Base-by-base conservation (phyloP, 306 rosid species). In the Vachellia collinsii region DNA sequence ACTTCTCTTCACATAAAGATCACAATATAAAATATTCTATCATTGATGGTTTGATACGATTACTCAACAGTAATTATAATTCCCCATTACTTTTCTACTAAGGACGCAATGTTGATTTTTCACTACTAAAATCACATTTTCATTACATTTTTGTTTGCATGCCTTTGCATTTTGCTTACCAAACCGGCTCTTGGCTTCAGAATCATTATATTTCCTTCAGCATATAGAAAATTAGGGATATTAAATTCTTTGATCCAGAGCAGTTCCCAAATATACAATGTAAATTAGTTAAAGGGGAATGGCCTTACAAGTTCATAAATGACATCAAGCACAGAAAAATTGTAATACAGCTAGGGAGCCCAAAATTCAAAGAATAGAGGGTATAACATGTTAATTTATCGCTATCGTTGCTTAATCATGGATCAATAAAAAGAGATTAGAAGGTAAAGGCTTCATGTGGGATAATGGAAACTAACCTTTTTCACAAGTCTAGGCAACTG, bases 401-500 rank as follows among this genome's bases (percentile, higher is more conserved):
- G 73, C 77, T 29, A 67, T 25, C 22, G 23, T 59, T 14, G 43
- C 63, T 77, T 29, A 58, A 81, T 36, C 59, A 46, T 20, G 29
- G 20, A 53, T 64, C 79, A 67, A 25, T 65, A 81, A 74, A 68
- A 68, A 66, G 77, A 62, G 25, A 11, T 62, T 29, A 62, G 75
- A 20, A 62, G 75, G 67, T 6, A 83, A 80, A 46, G 68, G 77
- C 65, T 43, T 44, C 41, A 73, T 8, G 51, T 1, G 25, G 61
- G 54, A 75, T 25, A 62, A 72, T 25, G 29, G 71, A 80, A 48
- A 83, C 92, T 79, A 66, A 93, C 97, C 98, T 90, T 83, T 83
- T 80, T 81, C 48, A 79, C 29, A 62, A 56, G 83, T 73, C 74
- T 78, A 67, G 56, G 56, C 54, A 43, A 62, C 64, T 65, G 39